phyloP scores from a whole-genome alignment of 2,329 filamentous ascomycete genomes.

The Teratosphaeria gauchensis region DNA sequence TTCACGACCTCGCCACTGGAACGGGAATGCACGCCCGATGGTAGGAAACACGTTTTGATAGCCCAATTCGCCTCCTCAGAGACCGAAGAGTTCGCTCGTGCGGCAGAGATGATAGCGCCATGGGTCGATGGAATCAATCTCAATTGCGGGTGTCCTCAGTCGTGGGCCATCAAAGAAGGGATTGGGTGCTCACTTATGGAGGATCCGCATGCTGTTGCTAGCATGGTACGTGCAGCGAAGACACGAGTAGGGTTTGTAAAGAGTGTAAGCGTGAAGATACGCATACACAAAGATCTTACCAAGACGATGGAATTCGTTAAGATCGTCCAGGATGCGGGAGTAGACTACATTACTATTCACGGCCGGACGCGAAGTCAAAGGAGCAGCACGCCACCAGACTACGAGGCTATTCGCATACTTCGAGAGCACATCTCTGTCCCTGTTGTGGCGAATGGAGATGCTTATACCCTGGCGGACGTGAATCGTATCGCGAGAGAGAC shows the following conservation, averaged over 20 bases:
- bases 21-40: slow-evolving; percentile 28
- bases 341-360: slow-evolving; percentile 63
- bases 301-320: slow-evolving; percentile 51
- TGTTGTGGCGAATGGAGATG: slow-evolving; percentile 59
- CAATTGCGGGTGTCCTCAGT: slow-evolving; percentile 65
- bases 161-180: slow-evolving; percentile 59
- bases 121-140: slow-evolving; percentile 57
- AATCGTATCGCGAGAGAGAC: slow-evolving; percentile 23
- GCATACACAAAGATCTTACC: slow-evolving; percentile 54
- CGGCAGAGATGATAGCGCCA: slow-evolving; percentile 52
- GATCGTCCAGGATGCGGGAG: slow-evolving; percentile 49
- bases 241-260: slow-evolving; percentile 38
- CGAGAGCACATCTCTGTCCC: slow-evolving; percentile 47
- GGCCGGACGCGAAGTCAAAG: slow-evolving; percentile 54
- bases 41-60: slow-evolving; percentile 40
- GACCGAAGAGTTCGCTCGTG: slow-evolving; percentile 52
- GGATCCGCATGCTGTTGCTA: slow-evolving; percentile 52
- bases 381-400: slow-evolving; percentile 51
- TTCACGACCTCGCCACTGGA: slow-evolving; percentile 44
- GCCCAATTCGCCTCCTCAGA: slow-evolving; percentile 58
- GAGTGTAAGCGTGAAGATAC: slow-evolving; percentile 61
- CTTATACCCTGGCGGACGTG: slow-evolving; percentile 45
- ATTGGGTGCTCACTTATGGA: slow-evolving; percentile 63
- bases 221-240: slow-evolving; percentile 54
- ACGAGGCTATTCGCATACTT: slow-evolving; percentile 50